Evolutionary conservation across 179 eudicot genomes (phyloP), one percentile per base, ranked within the genome.

Genomic region (Spergularia azorica): DNA sequence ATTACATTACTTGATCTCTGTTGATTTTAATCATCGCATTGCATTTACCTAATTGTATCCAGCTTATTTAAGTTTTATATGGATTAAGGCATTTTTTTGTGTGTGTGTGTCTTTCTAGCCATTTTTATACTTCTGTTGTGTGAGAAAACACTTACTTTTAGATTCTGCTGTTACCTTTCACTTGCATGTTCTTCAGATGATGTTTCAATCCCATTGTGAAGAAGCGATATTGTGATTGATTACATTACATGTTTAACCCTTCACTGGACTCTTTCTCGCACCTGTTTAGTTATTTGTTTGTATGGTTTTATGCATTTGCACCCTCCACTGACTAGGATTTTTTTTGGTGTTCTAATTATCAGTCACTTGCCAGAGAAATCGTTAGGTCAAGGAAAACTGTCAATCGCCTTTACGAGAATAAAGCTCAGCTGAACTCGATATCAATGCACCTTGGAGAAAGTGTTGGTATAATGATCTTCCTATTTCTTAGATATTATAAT

Each of bases 381-480:
- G 96, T 94, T 86, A 83, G 83, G 76, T 90, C 98, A 43, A 89
- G 95, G 61, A 84, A 75, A 83, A 91, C 96, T 75, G 98, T 94
- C 78, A 92, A 94, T 82, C 98, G 96, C 41, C 91, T 94, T 68
- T 86, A 92, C 80, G 97, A 94, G 84, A 94, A 94, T 79, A 94
- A 90, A 84, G 98, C 98, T 54, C 98, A 94, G 75, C 82, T 94
- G 69, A 94, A 94, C 82, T 94, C 98, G 64, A 88, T 94, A 80
- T 92, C 98, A 56, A 94, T 94, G 98, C 98, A 94, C 81, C 97
- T 94, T 36, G 98, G 98, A 64, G 98, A 94, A 84, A 94, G 98
- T 81, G 97, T 94, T 82, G 98, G 98, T 94, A 94, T 76, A 84
- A 39, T 79, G 69, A 39, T 67, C 52, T 50, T 56, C 74, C 20